Conservation (phyloP, 2,329 filamentous ascomycete species). For the Aureobasidium sp. region DNA sequence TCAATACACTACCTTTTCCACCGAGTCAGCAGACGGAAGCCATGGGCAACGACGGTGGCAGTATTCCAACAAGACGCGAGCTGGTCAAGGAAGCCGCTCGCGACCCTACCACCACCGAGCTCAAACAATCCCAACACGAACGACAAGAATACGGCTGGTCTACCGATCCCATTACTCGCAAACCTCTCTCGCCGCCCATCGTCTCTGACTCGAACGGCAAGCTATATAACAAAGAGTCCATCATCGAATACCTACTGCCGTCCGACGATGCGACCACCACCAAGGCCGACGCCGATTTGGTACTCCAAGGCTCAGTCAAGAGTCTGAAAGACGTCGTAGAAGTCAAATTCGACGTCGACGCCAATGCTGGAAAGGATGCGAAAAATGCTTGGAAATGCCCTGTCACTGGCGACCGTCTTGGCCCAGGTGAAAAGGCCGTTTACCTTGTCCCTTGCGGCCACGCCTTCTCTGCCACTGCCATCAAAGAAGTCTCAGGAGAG, state of each 20-base stretch:
- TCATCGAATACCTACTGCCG: conserved; percentile 62
- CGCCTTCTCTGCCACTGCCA: conserved; percentile 79
- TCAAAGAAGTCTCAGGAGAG: conserved; percentile 56
- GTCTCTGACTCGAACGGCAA: conserved; percentile 80
- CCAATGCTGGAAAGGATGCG: conserved; percentile 33
- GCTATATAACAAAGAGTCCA: conserved; percentile 86
- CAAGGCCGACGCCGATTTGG: conserved; percentile 53
- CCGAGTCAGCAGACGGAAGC: background rate
- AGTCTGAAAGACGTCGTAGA: conserved; percentile 81
- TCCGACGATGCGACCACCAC: conserved; percentile 42
- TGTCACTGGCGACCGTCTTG: conserved; percentile 78
- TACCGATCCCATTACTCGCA: conserved; percentile 78
- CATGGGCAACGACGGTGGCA: conserved; percentile 97
- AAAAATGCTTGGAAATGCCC: conserved; percentile 69
- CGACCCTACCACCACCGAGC: conserved; percentile 70
- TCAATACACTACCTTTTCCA: too few species aligned
- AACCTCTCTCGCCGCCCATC: conserved; percentile 63
- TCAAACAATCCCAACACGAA: conserved; percentile 83
- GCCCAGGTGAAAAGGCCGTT: conserved; percentile 62
- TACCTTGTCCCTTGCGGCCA: conserved; percentile 95
- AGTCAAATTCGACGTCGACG: conserved; percentile 62
- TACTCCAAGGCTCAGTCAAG: conserved; percentile 59
- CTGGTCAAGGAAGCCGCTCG: conserved; percentile 91
- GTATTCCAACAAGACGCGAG: conserved; percentile 90
- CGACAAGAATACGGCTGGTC: conserved; percentile 81